Evolutionary conservation across 1,284 basidiomycete species (phyloP).

Genomic region (Papiliotrema terrestris): DNA sequence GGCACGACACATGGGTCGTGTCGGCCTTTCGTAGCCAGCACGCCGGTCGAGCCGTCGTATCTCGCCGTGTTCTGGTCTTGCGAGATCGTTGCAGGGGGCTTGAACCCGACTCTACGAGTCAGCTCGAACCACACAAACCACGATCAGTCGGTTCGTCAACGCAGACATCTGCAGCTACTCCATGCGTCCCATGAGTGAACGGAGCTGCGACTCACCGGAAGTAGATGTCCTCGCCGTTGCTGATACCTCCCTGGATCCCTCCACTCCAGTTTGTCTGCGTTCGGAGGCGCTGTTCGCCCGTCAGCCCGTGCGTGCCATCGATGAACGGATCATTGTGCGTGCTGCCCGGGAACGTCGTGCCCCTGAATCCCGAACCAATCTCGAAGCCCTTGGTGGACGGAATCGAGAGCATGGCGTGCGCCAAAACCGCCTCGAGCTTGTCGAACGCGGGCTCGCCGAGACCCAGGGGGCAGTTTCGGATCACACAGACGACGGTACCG

Average conservation of each 20-base stretch:
- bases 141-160: too few species aligned
- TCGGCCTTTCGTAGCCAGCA: constrained; percentile 83
- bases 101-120: constrained; percentile 78
- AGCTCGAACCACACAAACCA: not conserved
- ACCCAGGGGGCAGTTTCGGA: constrained; percentile 83
- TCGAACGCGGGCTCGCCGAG: constrained; percentile 98
- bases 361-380: constrained; percentile 94
- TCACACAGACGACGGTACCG: constrained; percentile 94
- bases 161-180: too few species aligned
- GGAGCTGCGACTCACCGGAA: constrained; percentile 64
- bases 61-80: constrained; percentile 85
- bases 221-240: constrained; percentile 96
- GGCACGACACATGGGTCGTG: constrained; percentile 99
- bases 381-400: constrained; percentile 99
- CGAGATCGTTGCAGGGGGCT: constrained; percentile 96
- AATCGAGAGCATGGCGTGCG: constrained; percentile 97
- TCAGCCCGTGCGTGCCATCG: constrained; percentile 59
- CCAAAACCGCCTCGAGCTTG: constrained; percentile 95
- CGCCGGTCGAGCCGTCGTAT: constrained; percentile 86
- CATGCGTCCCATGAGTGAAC: too few species aligned
- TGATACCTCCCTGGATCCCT: constrained; percentile 96
- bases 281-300: constrained; percentile 56
- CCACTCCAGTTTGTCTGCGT: constrained; percentile 95
- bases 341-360: constrained; percentile 90
- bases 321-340: constrained; percentile 92